phyloP scores from a whole-genome alignment of 1,284 basidiomycete genomes.

The Farysia itapuensis region DNA sequence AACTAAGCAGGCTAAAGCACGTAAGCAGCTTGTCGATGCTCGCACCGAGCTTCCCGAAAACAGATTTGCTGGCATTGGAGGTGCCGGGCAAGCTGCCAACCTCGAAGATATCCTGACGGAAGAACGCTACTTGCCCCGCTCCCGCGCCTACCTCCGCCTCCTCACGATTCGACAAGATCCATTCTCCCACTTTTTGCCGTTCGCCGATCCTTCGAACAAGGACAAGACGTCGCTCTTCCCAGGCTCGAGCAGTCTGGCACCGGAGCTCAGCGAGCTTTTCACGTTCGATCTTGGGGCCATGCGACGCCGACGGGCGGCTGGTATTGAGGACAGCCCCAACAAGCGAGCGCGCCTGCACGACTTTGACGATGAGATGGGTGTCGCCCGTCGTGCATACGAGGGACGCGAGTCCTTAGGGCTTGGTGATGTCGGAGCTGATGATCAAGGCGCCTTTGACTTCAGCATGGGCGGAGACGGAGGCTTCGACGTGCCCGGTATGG shows the following conservation, averaged over 20 bases:
- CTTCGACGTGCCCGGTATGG: slow-evolving; percentile 23
- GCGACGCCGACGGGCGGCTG: slow-evolving; percentile 51
- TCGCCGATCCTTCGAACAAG: slow-evolving; percentile 64
- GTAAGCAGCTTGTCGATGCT: slow-evolving; percentile 62
- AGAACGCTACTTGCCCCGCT: slow-evolving; percentile 79
- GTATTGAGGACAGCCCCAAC: slow-evolving; percentile 51
- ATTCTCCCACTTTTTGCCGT: slow-evolving; percentile 77
- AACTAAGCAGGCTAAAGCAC: slow-evolving; percentile 40
- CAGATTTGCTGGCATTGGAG: slow-evolving; percentile 59
- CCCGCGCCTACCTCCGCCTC: slow-evolving; percentile 76
- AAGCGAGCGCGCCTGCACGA: slow-evolving; percentile 51
- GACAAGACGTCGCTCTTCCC: slow-evolving; percentile 68
- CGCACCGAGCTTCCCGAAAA: slow-evolving; percentile 65
- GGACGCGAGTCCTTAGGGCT: slow-evolving; percentile 29
- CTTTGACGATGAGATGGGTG: slow-evolving; percentile 57
- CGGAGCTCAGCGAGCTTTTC: slow-evolving; percentile 79
- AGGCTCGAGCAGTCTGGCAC: slow-evolving; percentile 76
- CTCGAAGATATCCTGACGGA: slow-evolving; percentile 71
- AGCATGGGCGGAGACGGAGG: slow-evolving; percentile 10
- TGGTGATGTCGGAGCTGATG: slow-evolving; percentile 20
- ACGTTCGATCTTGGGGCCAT: slow-evolving; percentile 69
- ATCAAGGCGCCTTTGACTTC: slow-evolving; percentile 8
- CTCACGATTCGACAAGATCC: slow-evolving; percentile 83
- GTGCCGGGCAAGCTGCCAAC: slow-evolving; percentile 67
- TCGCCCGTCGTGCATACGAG: slow-evolving; percentile 19